Percentiles rank a stretch among this genome's conserved stretches.
Conservation (phyloP, 2,329 filamentous ascomycete species). For the Coniochaeta prunicola region DNA sequence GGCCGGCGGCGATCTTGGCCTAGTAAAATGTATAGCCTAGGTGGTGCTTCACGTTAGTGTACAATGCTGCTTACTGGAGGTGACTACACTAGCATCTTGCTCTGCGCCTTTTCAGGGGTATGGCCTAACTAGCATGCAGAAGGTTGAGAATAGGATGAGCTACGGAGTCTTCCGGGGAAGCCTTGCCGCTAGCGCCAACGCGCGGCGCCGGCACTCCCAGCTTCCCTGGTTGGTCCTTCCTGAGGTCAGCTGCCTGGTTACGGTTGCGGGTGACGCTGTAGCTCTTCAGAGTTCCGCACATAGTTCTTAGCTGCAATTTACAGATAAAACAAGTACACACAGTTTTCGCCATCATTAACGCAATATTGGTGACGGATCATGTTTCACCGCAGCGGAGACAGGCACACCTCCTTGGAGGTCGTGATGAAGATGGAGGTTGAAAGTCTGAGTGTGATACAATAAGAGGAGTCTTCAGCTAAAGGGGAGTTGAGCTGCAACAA, state of each 20-base stretch:
- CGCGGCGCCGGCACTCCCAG: slow-evolving; percentile 62
- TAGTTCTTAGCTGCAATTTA: too few species aligned
- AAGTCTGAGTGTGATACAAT: not conserved
- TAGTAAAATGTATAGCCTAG: slow-evolving; percentile 51
- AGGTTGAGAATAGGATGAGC: too few species aligned
- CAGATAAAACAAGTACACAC: not conserved
- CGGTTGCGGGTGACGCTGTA: slow-evolving; percentile 69
- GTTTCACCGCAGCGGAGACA: not conserved
- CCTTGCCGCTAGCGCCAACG: too few species aligned
- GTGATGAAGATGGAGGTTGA: not conserved
- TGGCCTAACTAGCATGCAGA: too few species aligned
- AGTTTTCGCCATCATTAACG: not conserved
- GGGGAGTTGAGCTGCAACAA: not conserved
- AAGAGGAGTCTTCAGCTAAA: not conserved
- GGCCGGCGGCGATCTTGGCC: slow-evolving; percentile 55
- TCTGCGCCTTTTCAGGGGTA: too few species aligned
- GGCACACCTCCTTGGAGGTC: not conserved
- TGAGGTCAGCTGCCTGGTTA: slow-evolving; percentile 59
- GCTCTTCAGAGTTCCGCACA: too few species aligned
- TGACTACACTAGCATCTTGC: too few species aligned
- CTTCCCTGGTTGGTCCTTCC: slow-evolving; percentile 50
- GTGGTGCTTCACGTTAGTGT: slow-evolving; percentile 35
- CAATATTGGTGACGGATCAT: not conserved
- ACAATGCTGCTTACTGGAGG: slow-evolving; percentile 27
- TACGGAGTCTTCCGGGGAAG: too few species aligned